phyloP scores from a whole-genome alignment of 2,329 filamentous ascomycete genomes.

The Ceratocystis alfenasii region DNA sequence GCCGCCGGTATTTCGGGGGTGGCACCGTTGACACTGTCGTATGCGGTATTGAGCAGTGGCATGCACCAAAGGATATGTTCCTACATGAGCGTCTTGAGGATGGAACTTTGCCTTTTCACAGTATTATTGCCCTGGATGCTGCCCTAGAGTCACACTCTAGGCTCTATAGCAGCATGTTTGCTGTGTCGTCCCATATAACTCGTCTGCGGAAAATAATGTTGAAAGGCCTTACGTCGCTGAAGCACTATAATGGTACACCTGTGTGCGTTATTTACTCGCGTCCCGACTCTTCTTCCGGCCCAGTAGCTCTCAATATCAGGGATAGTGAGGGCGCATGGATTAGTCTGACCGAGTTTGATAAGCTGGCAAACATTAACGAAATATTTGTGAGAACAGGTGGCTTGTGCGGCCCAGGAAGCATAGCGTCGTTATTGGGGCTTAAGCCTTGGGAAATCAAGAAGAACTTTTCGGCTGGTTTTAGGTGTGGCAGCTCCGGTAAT shows the following conservation, averaged over 20 bases:
- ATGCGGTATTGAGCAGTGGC: slow-evolving; percentile 30
- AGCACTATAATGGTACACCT: slow-evolving; percentile 54
- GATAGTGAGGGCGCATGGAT: slow-evolving; percentile 61
- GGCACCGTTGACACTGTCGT: slow-evolving; percentile 48
- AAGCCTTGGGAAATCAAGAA: slow-evolving; percentile 68
- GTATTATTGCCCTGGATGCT: slow-evolving; percentile 48
- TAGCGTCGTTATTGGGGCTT: slow-evolving; percentile 60
- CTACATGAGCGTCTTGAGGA: slow-evolving; percentile 54
- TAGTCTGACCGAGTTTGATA: slow-evolving; percentile 75
- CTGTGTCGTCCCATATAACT: slow-evolving; percentile 58
- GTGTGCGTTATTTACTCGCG: slow-evolving; percentile 57
- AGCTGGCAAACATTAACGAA: slow-evolving; percentile 62
- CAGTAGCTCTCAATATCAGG: slow-evolving; percentile 71
- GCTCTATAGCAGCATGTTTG: slow-evolving; percentile 47
- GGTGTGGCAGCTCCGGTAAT: slow-evolving; percentile 64
- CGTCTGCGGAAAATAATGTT: slow-evolving; percentile 51
- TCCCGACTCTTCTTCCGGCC: slow-evolving; percentile 49
- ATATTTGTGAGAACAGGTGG: slow-evolving; percentile 82
- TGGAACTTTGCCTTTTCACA: slow-evolving; percentile 54
- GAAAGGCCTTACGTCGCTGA: slow-evolving; percentile 44
- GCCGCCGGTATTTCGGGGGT: slow-evolving; percentile 53
- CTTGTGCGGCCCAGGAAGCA: slow-evolving; percentile 82
- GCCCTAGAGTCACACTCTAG: slow-evolving; percentile 45
- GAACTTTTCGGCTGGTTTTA: slow-evolving; percentile 74
- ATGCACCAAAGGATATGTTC: slow-evolving; percentile 29